Conservation (phyloP, 371 early-diverging fungal genomes). For the Mucor piriformis region DNA sequence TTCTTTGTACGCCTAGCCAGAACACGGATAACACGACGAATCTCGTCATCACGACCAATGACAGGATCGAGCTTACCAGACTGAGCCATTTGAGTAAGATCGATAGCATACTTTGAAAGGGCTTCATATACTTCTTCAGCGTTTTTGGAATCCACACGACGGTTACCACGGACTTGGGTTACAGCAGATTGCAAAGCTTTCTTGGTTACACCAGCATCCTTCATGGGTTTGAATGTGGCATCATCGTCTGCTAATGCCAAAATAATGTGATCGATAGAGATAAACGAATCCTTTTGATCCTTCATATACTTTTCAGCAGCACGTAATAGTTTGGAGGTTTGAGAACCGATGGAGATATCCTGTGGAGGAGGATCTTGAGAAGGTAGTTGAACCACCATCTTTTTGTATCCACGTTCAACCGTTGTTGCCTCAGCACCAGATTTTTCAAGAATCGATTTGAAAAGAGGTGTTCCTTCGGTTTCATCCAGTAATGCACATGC, state of each 20-base stretch:
- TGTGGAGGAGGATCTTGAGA: slow-evolving; percentile 88
- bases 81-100: slow-evolving; percentile 79
- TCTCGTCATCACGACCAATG: slow-evolving; percentile 89
- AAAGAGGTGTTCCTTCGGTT: slow-evolving; percentile 58
- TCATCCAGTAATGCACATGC: slow-evolving; percentile 82
- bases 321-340: slow-evolving; percentile 65
- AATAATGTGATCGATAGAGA: slow-evolving; percentile 89
- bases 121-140: slow-evolving; percentile 89
- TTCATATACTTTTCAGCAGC: slow-evolving; percentile 77
- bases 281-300: slow-evolving; percentile 82
- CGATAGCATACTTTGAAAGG: slow-evolving; percentile 93
- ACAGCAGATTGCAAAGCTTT: slow-evolving; percentile 80
- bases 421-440: slow-evolving; percentile 78
- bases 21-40: slow-evolving; percentile 83
- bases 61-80: slow-evolving; percentile 84
- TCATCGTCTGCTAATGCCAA: slow-evolving; percentile 76
- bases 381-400: slow-evolving; percentile 77
- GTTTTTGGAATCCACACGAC: slow-evolving; percentile 80
- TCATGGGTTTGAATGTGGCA: slow-evolving; percentile 63
- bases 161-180: slow-evolving; percentile 80
- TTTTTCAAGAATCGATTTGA: slow-evolving; percentile 77
- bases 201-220: slow-evolving; percentile 71
- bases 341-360: slow-evolving; percentile 66
- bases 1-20: slow-evolving; percentile 85
- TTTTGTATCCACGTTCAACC: slow-evolving; percentile 81